Evolutionary conservation across 306 rosid species (phyloP).

Genomic region (Luffa acutangula): DNA sequence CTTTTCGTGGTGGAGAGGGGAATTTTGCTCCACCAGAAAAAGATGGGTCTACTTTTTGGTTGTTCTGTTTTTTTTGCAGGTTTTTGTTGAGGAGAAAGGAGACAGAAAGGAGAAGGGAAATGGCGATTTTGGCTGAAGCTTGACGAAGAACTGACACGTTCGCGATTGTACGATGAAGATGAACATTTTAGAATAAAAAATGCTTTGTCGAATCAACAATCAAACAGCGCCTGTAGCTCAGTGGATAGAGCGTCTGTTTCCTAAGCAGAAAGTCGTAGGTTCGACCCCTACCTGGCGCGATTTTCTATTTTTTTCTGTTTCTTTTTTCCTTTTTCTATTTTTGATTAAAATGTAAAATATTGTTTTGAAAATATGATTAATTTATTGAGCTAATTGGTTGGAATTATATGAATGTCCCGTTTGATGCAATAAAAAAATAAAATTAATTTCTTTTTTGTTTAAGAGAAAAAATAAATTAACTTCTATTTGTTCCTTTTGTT

Average conservation of each 20-base stretch:
- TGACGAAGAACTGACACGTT: not conserved
- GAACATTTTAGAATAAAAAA: no score
- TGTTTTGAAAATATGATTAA: no score
- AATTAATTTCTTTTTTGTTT: no score
- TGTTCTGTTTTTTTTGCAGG: not conserved
- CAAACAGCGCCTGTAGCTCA: constrained; percentile 6
- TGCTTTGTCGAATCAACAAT: not conserved
- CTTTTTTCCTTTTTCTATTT: not conserved
- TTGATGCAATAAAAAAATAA: no score
- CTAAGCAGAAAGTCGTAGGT: constrained; percentile 12
- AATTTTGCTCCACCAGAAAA: constrained; percentile 7
- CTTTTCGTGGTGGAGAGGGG: not conserved
- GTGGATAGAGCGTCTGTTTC: constrained; percentile 14
- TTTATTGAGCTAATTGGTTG: no score
- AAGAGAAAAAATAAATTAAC: no score
- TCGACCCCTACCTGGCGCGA: constrained; percentile 9
- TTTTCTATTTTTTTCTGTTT: no score
- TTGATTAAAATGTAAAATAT: no score
- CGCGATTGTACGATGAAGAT: not conserved
- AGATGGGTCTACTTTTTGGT: not conserved
- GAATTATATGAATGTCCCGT: no score
- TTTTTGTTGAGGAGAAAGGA: not conserved
- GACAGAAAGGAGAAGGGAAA: not conserved
- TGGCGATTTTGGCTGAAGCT: not conserved
- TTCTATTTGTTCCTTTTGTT: no score